These are phyloP conservation scores for Urochloa ruziziensis DNA, from an alignment of 176 grass and related monocot genomes.

Conservation along the genomic window DNA sequence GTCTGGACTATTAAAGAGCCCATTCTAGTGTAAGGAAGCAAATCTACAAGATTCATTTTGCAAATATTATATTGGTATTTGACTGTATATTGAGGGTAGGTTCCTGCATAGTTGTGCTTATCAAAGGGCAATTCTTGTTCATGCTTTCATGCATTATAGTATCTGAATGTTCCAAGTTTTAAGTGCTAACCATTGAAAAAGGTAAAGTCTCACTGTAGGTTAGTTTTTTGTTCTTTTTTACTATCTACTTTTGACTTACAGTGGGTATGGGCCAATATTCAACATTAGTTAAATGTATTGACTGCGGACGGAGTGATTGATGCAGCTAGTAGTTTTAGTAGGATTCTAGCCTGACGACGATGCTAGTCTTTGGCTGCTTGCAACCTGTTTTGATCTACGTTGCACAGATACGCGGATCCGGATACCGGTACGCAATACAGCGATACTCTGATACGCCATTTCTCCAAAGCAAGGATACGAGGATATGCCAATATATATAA, in stretches of 20 bases:
- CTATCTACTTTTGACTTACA: neutral
- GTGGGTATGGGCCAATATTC: neutral
- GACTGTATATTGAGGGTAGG: neutral
- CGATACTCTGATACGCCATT: no score
- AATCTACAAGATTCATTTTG: neutral
- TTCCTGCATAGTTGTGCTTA: neutral
- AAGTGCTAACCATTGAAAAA: neutral
- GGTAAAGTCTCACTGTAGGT: neutral
- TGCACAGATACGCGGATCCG: no score
- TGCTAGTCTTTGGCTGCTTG: neutral
- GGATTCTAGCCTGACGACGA: neutral
- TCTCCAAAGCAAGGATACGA: no score
- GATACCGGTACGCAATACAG: no score
- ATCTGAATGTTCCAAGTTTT: constrained; percentile 6
- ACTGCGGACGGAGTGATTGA: neutral
- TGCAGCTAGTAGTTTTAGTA: neutral
- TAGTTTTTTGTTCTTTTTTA: neutral
- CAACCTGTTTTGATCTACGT: neutral
- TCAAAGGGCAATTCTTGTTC: neutral
- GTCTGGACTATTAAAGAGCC: neutral
- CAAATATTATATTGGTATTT: neutral
- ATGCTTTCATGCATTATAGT: neutral
- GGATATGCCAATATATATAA: no score
- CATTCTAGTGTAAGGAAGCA: neutral
- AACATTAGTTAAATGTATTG: neutral